Base-by-base conservation (phyloP, 768 basidiomycete genomes). In the Panaeolus cyanescens region DNA sequence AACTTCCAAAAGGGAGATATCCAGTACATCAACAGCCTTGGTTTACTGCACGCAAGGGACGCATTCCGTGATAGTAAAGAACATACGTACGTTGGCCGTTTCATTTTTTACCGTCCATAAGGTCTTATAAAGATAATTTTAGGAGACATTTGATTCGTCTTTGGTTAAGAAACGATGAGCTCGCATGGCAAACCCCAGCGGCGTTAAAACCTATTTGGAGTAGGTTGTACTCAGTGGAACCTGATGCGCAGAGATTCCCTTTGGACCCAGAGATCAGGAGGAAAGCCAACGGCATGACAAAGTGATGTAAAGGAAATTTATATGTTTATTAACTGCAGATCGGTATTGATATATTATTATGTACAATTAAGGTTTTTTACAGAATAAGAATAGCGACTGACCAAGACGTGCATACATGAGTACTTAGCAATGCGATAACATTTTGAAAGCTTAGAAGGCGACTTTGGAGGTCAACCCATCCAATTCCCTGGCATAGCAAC, bases 401-500 rank as follows among this genome's bases (percentile, higher is more conserved):
- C n/a, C n/a, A n/a, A n/a, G n/a, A n/a, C n/a, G n/a, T n/a, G n/a
- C n/a, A n/a, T n/a, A n/a, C n/a, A n/a, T n/a, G n/a, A n/a, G n/a
- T n/a, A n/a, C n/a, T n/a, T 19, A 39, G 19, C 37, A 28, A 42
- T 25, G 12, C 19, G 20, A 22, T 42, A 19, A 37, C 36, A 5
- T 37, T 42, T 12, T 22, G 7, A 17, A 20, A 8, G 6, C 30
- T 71, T 69, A 80, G 56, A 71, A 82, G 0, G 88, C 86, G 25
- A 90, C 79, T 67, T 75, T 76, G 40, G 70, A 67, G 0, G 79
- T 78, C 63, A 91, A 72, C 5, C 87, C 87, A 28, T 86, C 83
- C 64, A 78, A 50, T 72, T 91, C 89, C 5, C 89, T 81, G 54
- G 85, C 77, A 66, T 78, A 90, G 67, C 86, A 88, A 36, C 88